Evolutionary conservation across 176 grass and related monocot genomes (phyloP).

Genomic region (Cenchrus purpureus): DNA sequence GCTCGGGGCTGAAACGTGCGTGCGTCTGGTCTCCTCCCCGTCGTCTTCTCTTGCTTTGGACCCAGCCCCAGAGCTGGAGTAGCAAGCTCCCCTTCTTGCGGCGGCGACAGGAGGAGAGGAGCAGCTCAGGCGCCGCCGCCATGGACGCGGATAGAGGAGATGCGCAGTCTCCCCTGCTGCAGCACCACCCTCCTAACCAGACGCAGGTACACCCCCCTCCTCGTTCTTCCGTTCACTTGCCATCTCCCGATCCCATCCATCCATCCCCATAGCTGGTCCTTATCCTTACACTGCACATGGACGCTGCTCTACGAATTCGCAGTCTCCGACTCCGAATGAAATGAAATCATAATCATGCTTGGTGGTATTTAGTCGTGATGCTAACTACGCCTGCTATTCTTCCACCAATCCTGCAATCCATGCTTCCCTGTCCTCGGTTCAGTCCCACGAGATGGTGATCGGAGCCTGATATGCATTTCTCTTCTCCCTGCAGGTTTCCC

Average conservation of each 20-base stretch:
- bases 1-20: not conserved
- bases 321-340: not conserved
- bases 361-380: not conserved
- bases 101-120: not conserved
- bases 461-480: not conserved
- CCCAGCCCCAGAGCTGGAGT: not conserved
- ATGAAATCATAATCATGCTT: not conserved
- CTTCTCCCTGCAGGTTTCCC: constrained; percentile 51
- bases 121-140: not conserved
- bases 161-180: constrained; percentile 33
- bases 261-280: not conserved
- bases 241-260: not conserved
- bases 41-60: not conserved
- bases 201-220: not conserved
- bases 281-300: too few relatives aligned
- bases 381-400: not conserved
- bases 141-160: constrained; percentile 49
- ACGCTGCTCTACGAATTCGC: not conserved
- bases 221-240: not conserved
- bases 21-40: not conserved
- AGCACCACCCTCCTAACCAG: constrained; percentile 18
- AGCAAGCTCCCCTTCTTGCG: not conserved
- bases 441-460: not conserved
- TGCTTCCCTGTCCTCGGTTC: constrained; percentile 3
- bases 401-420: not conserved